A percentile compares a stretch with the other conserved stretches of the same genome.
phyloP scores from a whole-genome alignment of 257 asterid genomes.

The Primulina huaijiensis region DNA sequence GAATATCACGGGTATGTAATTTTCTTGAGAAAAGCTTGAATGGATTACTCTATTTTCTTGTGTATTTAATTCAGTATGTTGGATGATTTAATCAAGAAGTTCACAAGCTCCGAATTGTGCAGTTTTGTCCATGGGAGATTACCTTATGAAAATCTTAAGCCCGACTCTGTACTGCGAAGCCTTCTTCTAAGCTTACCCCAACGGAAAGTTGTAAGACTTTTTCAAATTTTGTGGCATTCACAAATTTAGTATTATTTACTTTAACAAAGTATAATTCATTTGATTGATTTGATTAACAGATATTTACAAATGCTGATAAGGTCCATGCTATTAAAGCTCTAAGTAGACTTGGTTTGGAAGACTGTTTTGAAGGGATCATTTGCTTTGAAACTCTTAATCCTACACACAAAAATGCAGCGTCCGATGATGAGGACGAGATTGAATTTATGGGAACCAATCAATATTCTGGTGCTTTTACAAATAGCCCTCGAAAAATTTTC shows the following conservation, averaged over 20 bases:
- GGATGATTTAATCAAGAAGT: constrained; percentile 5
- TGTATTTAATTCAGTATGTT: background rate
- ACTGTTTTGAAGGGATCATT: constrained; percentile 88
- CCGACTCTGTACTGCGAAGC: constrained; percentile 80
- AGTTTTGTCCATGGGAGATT: constrained; percentile 97
- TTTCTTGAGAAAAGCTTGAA: background rate
- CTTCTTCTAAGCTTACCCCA: constrained; percentile 69
- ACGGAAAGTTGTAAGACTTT: constrained; percentile 74
- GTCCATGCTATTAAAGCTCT: constrained; percentile 74
- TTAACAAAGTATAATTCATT: background rate
- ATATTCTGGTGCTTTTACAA: constrained; percentile 17
- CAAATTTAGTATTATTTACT: background rate
- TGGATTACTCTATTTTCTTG: background rate
- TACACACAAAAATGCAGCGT: constrained; percentile 50
- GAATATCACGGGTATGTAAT: constrained; percentile 71
- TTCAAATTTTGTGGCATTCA: background rate
- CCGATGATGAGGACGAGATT: constrained; percentile 80
- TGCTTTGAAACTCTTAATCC: constrained; percentile 96
- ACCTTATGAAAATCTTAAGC: constrained; percentile 82
- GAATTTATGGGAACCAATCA: constrained; percentile 51
- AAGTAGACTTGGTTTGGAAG: constrained; percentile 67
- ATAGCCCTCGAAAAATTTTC: constrained; percentile 43
- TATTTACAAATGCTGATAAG: constrained; percentile 91
- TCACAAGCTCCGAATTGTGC: constrained; percentile 23
- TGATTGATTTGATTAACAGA: constrained; percentile 35